A percentile compares a stretch with the other conserved stretches of the same genome.
These are phyloP conservation scores for Kappamyces sp. DNA, from an alignment of 192 early-diverging fungal genomes.

Conservation along the genomic window DNA sequence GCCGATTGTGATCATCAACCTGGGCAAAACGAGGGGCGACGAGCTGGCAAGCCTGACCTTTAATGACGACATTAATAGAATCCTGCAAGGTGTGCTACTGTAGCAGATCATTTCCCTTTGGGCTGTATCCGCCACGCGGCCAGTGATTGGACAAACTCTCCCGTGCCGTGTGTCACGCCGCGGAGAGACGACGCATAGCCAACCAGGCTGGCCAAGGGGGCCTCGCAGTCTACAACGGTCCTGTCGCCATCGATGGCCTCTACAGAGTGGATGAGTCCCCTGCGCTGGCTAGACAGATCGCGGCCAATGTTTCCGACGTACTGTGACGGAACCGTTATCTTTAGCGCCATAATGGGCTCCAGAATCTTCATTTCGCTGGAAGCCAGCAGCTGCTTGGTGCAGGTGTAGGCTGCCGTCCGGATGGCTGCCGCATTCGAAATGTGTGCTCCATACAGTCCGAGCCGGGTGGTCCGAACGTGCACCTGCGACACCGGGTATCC, in stretches of 20 bases:
- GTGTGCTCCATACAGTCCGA: slow-evolving; percentile 24
- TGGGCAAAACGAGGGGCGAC: slow-evolving; percentile 73
- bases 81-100: neutral
- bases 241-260: slow-evolving; percentile 27
- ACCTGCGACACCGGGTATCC: slow-evolving; percentile 67
- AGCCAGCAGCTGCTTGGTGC: slow-evolving; percentile 44
- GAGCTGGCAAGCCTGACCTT: slow-evolving; percentile 40
- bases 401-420: slow-evolving; percentile 41
- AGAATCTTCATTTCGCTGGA: slow-evolving; percentile 34
- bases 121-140: too few relatives aligned
- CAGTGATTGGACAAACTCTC: slow-evolving; percentile 32
- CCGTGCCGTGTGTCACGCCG: slow-evolving; percentile 82
- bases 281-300: slow-evolving; percentile 71
- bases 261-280: slow-evolving; percentile 64
- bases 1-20: slow-evolving; percentile 62
- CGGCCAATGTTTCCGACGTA: slow-evolving; percentile 72
- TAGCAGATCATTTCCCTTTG: too few relatives aligned
- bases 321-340: slow-evolving; percentile 60
- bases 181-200: slow-evolving; percentile 78
- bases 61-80: slow-evolving; percentile 31
- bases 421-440: slow-evolving; percentile 24
- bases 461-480: slow-evolving; percentile 19
- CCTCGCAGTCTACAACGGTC: slow-evolving; percentile 50
- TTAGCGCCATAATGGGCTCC: slow-evolving; percentile 80
- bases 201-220: slow-evolving; percentile 74